Conservation (phyloP, 192 early-diverging fungal species). For the Coemansia sp. region DNA sequence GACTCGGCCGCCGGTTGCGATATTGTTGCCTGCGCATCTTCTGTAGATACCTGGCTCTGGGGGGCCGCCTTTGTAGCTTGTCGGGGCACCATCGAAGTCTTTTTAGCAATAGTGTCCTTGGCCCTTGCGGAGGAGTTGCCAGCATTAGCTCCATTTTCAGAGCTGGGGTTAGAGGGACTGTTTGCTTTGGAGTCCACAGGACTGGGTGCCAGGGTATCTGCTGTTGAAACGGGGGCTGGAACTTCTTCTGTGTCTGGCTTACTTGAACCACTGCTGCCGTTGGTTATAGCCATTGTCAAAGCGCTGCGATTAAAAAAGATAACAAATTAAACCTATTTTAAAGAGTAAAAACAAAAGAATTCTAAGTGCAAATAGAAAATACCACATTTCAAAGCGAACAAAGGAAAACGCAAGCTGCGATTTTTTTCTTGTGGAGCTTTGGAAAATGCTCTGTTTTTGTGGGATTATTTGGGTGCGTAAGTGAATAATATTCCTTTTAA, state of each 20-base stretch:
- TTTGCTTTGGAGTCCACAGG: background rate
- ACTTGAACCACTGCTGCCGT: background rate
- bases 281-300: background rate
- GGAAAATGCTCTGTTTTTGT: no score
- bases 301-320: background rate
- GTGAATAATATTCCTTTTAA: no score
- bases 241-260: background rate
- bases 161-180: background rate
- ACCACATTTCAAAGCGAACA: background rate
- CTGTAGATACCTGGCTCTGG: slow-evolving; percentile 26
- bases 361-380: background rate
- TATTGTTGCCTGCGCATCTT: slow-evolving; percentile 26
- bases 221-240: background rate
- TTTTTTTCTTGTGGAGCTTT: background rate
- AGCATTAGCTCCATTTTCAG: background rate
- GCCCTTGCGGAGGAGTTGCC: background rate
- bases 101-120: background rate
- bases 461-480: no score
- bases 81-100: background rate
- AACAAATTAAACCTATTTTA: background rate
- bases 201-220: no score
- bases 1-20: slow-evolving; percentile 2
- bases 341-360: background rate
- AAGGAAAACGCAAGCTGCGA: background rate
- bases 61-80: slow-evolving; percentile 26